A percentile compares a stretch with the other conserved stretches of the same genome.
Conservation (phyloP, 495 filamentous ascomycete genomes). For the Umbilicaria muhlenbergii region DNA sequence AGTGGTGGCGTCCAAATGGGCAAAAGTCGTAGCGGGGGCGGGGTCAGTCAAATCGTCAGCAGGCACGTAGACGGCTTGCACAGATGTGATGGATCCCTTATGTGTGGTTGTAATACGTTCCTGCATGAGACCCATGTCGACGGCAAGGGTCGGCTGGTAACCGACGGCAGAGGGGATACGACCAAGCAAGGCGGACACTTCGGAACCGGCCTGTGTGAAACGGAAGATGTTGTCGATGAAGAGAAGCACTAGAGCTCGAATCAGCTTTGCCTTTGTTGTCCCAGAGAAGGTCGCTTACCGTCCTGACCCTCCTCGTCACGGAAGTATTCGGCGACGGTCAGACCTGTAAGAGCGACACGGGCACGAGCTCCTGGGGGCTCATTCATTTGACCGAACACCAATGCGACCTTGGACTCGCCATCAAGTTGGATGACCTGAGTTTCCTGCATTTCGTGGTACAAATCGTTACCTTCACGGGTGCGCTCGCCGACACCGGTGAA, state of each 20-base stretch:
- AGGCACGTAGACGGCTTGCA: conserved; percentile 99
- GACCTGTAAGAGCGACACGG: conserved; percentile 94
- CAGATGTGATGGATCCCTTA: conserved; percentile 98
- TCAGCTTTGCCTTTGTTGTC: conserved; percentile 9
- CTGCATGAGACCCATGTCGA: conserved; percentile 99
- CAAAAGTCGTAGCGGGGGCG: conserved; percentile 98
- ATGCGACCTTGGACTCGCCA: conserved; percentile 96
- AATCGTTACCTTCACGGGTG: conserved; percentile 99
- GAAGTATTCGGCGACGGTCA: conserved; percentile 90
- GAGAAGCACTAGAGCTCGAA: conserved; percentile 53
- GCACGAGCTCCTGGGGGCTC: conserved; percentile 98
- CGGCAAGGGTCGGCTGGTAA: conserved; percentile 98
- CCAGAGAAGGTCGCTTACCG: conserved; percentile 25
- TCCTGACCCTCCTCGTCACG: conserved; percentile 97
- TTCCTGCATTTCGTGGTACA: conserved; percentile 99
- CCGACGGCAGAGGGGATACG: conserved; percentile 99
- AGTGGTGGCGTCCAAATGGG: conserved; percentile 99
- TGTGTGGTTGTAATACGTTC: conserved; percentile 99
- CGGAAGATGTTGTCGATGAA: conserved; percentile 99
- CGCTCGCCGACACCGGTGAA: conserved; percentile 99
- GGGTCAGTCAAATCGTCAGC: conserved; percentile 99
- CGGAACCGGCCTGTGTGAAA: conserved; percentile 99
- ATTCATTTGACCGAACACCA: conserved; percentile 99
- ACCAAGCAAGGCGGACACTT: conserved; percentile 98
- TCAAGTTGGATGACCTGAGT: conserved; percentile 98